Evolutionary conservation across 257 asterid genomes (phyloP).

Genomic region (Solanum paucissectum): DNA sequence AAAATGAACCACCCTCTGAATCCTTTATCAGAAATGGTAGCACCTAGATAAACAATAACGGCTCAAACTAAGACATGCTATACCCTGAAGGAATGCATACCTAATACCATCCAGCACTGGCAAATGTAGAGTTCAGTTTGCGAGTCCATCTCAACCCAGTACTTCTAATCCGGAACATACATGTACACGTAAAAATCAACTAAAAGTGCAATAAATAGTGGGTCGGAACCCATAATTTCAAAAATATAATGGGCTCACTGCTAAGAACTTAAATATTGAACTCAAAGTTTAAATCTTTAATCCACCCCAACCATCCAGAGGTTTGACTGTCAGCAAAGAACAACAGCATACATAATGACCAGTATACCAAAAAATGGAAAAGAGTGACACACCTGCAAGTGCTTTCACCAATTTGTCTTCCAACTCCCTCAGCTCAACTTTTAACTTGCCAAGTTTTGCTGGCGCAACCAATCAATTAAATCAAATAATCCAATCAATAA

Average conservation of each 20-base stretch:
- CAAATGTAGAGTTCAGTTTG: neutral
- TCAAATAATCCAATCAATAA: neutral
- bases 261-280: neutral
- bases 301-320: neutral
- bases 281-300: neutral
- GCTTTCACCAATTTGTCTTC: slow-evolving; percentile 74
- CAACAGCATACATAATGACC: neutral
- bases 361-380: neutral
- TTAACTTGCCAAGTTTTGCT: slow-evolving; percentile 55
- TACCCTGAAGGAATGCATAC: neutral
- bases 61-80: neutral
- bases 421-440: slow-evolving; percentile 49
- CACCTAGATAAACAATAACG: neutral
- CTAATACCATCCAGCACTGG: neutral
- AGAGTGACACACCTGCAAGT: slow-evolving; percentile 49
- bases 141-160: neutral
- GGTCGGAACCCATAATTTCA: neutral
- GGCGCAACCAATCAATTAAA: slow-evolving; percentile 11
- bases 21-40: neutral
- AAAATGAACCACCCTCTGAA: neutral
- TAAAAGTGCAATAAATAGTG: neutral
- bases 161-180: neutral
- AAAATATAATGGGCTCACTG: neutral
- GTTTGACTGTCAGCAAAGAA: neutral
- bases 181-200: neutral